A percentile compares a stretch with the other conserved stretches of the same genome.
phyloP scores from a whole-genome alignment of 805 yeast species.

The Peterozyma toletana region DNA sequence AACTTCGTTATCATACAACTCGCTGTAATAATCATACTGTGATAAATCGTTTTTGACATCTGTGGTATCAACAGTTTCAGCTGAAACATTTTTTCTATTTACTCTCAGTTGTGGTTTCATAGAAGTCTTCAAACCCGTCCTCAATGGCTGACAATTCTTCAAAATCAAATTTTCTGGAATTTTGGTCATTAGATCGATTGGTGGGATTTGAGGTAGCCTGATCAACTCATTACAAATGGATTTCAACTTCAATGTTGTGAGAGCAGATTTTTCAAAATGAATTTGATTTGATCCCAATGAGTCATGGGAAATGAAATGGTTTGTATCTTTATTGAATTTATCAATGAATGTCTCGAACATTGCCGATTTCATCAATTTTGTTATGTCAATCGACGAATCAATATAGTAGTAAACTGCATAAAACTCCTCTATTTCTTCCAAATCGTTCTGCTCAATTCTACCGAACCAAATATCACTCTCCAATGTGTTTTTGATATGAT shows the following conservation, averaged over 20 bases:
- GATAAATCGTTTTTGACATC: neutral
- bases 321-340: slow-evolving; percentile 40
- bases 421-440: slow-evolving; percentile 22
- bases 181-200: slow-evolving; percentile 15
- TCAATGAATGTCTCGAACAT: slow-evolving; percentile 42
- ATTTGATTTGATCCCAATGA: slow-evolving; percentile 54
- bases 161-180: slow-evolving; percentile 18
- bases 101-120: slow-evolving; percentile 13
- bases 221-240: slow-evolving; percentile 36
- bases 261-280: slow-evolving; percentile 48
- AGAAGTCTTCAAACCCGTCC: slow-evolving; percentile 19
- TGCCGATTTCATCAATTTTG: slow-evolving; percentile 30
- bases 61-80: slow-evolving; percentile 1
- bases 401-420: slow-evolving; percentile 70
- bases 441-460: slow-evolving; percentile 19
- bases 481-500: slow-evolving; percentile 31
- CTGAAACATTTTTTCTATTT: neutral
- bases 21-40: slow-evolving; percentile 18
- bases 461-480: slow-evolving; percentile 15
- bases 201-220: slow-evolving; percentile 30
- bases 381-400: slow-evolving; percentile 44
- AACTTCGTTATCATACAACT: slow-evolving; percentile 22
- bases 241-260: slow-evolving; percentile 48
- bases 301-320: slow-evolving; percentile 73
- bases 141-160: slow-evolving; percentile 18